A percentile compares a stretch with the other conserved stretches of the same genome.
phyloP scores from a whole-genome alignment of 192 early-diverging fungal genomes.

The Obelidium mucronatum region DNA sequence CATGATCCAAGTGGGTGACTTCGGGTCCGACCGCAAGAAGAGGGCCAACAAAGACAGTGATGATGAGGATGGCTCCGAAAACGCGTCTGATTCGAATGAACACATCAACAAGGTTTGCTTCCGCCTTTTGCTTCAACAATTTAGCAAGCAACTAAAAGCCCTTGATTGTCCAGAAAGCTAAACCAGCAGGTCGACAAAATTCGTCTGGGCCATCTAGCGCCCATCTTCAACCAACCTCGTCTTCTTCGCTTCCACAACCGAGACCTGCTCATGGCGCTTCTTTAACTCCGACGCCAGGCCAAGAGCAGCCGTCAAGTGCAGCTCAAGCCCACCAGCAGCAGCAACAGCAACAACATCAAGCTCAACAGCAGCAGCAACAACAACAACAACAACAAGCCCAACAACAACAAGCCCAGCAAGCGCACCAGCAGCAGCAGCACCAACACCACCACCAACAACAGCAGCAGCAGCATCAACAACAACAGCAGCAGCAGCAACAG shows the following conservation, averaged over 20 bases:
- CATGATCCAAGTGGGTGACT: neutral
- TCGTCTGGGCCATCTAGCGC: neutral
- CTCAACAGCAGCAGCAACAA: neutral
- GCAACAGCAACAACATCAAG: constrained; percentile 6
- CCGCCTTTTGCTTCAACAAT: neutral
- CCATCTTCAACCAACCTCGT: no score
- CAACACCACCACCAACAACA: constrained; percentile 7
- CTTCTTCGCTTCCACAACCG: no score
- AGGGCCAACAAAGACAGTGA: constrained; percentile 8
- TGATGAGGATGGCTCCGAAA: constrained; percentile 29
- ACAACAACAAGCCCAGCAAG: constrained; percentile 8
- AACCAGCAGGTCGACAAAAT: neutral
- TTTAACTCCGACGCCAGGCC: neutral
- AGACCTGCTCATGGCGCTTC: no score
- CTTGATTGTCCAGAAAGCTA: neutral
- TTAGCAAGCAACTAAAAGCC: neutral
- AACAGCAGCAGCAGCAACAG: constrained; percentile 10
- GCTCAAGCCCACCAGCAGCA: neutral
- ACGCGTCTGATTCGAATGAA: constrained; percentile 20
- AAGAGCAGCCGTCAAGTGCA: neutral
- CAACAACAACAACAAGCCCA: constrained; percentile 1
- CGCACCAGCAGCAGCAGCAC: neutral
- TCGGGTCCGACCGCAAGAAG: constrained; percentile 6
- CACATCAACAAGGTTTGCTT: constrained; percentile 12
- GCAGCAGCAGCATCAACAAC: neutral